Evolutionary conservation across 2,329 filamentous ascomycete species (phyloP).

Genomic region (Dothideomycetidae sp.): DNA sequence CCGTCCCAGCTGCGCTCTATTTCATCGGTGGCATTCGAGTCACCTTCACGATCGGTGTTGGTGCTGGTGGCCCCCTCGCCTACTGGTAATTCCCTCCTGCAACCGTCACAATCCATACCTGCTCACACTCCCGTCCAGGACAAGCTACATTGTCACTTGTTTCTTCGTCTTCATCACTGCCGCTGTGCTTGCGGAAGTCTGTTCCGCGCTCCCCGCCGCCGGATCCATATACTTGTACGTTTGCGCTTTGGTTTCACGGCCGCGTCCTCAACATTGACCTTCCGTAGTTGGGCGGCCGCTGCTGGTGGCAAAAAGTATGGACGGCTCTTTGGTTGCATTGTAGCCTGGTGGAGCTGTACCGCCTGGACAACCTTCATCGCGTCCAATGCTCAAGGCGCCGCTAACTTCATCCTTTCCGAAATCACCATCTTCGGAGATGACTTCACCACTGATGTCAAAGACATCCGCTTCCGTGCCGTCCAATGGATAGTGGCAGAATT

Average conservation of each 20-base stretch:
- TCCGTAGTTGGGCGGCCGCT: conserved; percentile 41
- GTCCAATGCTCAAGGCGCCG: conserved; percentile 23
- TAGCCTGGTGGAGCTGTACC: conserved; percentile 50
- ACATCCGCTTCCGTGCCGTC: conserved; percentile 44
- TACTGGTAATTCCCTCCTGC: conserved; percentile 37
- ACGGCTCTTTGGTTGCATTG: conserved; percentile 44
- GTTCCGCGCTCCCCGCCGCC: conserved; percentile 44
- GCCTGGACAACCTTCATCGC: conserved; percentile 41
- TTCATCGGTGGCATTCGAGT: conserved; percentile 46
- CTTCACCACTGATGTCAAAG: conserved; percentile 39
- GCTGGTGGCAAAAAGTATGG: conserved; percentile 41
- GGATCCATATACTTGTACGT: conserved; percentile 41
- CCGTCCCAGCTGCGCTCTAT: conserved; percentile 40
- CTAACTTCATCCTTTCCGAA: conserved; percentile 32
- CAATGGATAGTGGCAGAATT: conserved; percentile 44
- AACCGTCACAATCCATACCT: neutral
- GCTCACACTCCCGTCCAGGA: conserved; percentile 27
- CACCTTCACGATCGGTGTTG: conserved; percentile 48
- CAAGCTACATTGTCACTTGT: conserved; percentile 45
- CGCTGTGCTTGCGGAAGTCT: conserved; percentile 46
- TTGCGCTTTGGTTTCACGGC: neutral
- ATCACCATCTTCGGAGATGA: conserved; percentile 42
- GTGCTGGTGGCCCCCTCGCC: conserved; percentile 45
- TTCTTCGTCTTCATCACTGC: conserved; percentile 48
- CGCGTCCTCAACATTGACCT: neutral